A percentile compares a stretch with the other conserved stretches of the same genome.
Evolutionary conservation across 768 basidiomycete genomes (phyloP).

Genomic region (Strobilomyces confusus): DNA sequence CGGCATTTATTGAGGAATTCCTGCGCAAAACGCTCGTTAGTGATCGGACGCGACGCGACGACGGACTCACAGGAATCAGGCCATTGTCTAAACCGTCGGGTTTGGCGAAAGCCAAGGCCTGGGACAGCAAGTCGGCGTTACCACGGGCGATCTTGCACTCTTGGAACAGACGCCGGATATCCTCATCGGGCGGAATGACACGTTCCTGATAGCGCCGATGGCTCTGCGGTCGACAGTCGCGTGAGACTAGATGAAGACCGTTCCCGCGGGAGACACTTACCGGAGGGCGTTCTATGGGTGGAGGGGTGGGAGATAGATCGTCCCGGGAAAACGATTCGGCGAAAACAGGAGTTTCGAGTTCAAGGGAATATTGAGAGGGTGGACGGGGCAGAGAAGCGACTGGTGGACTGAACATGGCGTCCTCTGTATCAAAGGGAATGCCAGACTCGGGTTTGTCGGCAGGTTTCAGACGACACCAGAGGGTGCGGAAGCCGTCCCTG

Average conservation of each 20-base stretch:
- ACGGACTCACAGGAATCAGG: constrained; percentile 58
- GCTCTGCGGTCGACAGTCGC: constrained; percentile 6
- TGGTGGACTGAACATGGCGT: constrained; percentile 76
- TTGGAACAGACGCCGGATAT: constrained; percentile 76
- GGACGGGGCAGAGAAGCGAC: constrained; percentile 34
- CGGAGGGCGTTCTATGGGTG: constrained; percentile 23
- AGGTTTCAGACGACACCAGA: constrained; percentile 82
- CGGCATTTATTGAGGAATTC: constrained; percentile 81
- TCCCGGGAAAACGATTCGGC: constrained; percentile 33
- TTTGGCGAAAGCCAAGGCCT: constrained; percentile 64
- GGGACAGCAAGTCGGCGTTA: constrained; percentile 71
- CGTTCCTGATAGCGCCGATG: constrained; percentile 24
- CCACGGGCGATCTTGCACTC: constrained; percentile 82
- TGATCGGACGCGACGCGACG: background rate
- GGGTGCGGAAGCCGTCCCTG: constrained; percentile 55
- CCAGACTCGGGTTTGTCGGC: constrained; percentile 81
- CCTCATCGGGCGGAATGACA: constrained; percentile 75
- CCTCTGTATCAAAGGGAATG: constrained; percentile 72
- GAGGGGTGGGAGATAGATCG: constrained; percentile 24
- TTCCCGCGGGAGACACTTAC: constrained; percentile 10
- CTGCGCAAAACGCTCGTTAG: constrained; percentile 35
- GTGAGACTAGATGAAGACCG: background rate
- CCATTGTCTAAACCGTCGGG: constrained; percentile 64
- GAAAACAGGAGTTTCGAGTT: constrained; percentile 35
- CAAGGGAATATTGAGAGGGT: constrained; percentile 25